Evolutionary conservation across 116 monocot genomes (phyloP).

Genomic region (Zostera marina): DNA sequence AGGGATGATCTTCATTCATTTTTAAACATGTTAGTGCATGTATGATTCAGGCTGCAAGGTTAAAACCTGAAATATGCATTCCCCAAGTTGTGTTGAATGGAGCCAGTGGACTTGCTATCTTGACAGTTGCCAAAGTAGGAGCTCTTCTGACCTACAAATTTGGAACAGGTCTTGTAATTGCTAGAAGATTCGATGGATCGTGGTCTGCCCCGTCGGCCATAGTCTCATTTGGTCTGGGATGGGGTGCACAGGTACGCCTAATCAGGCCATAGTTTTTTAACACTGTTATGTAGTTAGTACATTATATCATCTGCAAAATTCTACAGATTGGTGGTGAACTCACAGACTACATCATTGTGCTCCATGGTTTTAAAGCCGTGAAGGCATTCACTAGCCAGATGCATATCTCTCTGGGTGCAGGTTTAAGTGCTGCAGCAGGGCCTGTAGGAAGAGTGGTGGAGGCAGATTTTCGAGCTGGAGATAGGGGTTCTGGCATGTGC

Average conservation of each 20-base stretch:
- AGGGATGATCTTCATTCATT: too few relatives aligned
- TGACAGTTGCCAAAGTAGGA: constrained; percentile 82
- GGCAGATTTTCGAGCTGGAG: constrained; percentile 78
- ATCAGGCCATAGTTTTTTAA: too few relatives aligned
- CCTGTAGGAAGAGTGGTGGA: constrained; percentile 84
- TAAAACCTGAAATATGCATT: constrained; percentile 85
- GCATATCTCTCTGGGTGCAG: constrained; percentile 91
- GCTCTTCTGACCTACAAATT: constrained; percentile 83
- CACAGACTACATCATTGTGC: constrained; percentile 79
- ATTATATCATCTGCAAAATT: not conserved
- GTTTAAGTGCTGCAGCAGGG: constrained; percentile 86
- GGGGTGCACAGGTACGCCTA: constrained; percentile 98
- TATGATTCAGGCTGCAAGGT: constrained; percentile 48
- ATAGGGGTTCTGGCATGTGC: constrained; percentile 75
- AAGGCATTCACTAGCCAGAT: constrained; percentile 65
- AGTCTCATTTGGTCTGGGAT: constrained; percentile 80
- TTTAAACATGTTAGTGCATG: too few relatives aligned
- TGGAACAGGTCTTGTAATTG: constrained; percentile 87
- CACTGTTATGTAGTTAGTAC: too few relatives aligned
- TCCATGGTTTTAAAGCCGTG: constrained; percentile 70
- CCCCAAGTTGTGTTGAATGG: constrained; percentile 59
- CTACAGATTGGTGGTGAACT: constrained; percentile 84
- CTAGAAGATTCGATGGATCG: constrained; percentile 64
- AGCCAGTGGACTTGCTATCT: constrained; percentile 85
- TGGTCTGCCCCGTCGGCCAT: constrained; percentile 99